Evolutionary conservation across 176 grass and related monocot genomes (phyloP).

Genomic region (Zea mays): Zm-B73-REFERENCE-NAM-5.0 NC_050103.1:90682001-90682500

Average conservation of each 20-base stretch:
- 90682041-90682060: constrained; percentile 26
- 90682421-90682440: neutral
- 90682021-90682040: constrained; percentile 34
- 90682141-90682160: too few species aligned
- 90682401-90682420: neutral
- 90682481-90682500: too few species aligned
- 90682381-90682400: neutral
- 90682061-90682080: constrained; percentile 1
- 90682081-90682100: too few species aligned
- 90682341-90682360: constrained; percentile 70
- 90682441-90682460: too few species aligned
- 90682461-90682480: too few species aligned
- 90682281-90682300: constrained; percentile 51
- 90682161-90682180: too few species aligned
- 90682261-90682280: constrained; percentile 54
- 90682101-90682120: too few species aligned
- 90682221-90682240: too few species aligned
- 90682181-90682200: too few species aligned
- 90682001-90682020: neutral
- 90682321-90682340: constrained; percentile 50
- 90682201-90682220: too few species aligned
- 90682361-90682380: constrained; percentile 56
- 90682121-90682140: too few species aligned
- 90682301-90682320: constrained; percentile 63
- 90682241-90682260: neutral